Conservation (phyloP, 345 rosid species). For the Noccaea bulbosa region DNA sequence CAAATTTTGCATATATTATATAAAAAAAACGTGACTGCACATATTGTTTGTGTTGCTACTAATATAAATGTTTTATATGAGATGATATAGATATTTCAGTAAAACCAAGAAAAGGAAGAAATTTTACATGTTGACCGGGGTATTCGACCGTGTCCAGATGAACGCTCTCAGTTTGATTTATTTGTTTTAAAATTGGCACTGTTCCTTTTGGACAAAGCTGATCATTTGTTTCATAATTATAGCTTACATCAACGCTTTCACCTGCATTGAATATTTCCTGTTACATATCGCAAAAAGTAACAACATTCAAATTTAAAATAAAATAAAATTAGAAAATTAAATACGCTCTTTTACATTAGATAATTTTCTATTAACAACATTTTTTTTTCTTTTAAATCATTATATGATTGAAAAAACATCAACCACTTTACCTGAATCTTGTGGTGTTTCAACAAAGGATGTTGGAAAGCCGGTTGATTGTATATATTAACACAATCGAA, state of each 20-base stretch:
- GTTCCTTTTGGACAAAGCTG: conserved; percentile 24
- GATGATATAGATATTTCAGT: too few relatives aligned
- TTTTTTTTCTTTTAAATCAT: background rate
- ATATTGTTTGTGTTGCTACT: too few relatives aligned
- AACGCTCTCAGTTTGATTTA: background rate
- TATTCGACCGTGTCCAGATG: background rate
- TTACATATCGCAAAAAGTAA: background rate
- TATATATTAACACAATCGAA: conserved; percentile 30
- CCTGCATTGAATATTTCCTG: background rate
- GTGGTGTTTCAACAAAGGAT: conserved; percentile 18
- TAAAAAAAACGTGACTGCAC: too few relatives aligned
- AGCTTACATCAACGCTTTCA: background rate
- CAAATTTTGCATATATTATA: background rate
- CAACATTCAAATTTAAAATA: background rate
- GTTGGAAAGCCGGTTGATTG: conserved; percentile 31
- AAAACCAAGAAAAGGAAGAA: background rate
- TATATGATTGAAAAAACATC: background rate
- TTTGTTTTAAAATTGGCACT: conserved; percentile 12
- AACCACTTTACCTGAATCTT: conserved; percentile 17
- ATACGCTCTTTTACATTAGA: too few relatives aligned
- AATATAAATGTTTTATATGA: too few relatives aligned
- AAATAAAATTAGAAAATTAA: background rate
- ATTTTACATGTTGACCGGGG: conserved; percentile 8
- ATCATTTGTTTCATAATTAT: background rate
- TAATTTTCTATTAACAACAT: too few relatives aligned